Percentiles rank a stretch among this genome's conserved stretches.
Evolutionary conservation across 768 basidiomycete genomes (phyloP).

Genomic region (Lactifluus echinatus): DNA sequence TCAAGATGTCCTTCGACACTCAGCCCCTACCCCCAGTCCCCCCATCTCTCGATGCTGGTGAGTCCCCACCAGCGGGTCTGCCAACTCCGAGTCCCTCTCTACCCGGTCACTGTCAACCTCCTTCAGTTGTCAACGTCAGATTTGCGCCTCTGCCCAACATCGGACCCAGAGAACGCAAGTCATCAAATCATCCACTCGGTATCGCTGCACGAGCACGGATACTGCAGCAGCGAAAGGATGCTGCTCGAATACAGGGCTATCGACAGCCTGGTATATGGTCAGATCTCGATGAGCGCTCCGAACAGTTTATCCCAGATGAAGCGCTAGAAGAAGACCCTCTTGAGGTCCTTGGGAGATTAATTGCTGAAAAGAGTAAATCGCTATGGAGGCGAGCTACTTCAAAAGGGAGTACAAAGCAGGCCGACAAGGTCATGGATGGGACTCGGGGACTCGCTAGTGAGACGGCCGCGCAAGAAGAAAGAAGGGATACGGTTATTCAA

Average conservation of each 20-base stretch:
- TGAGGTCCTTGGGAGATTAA: conserved; percentile 9
- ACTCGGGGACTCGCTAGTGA: background rate
- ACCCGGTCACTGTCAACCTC: background rate
- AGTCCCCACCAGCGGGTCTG: conserved; percentile 6
- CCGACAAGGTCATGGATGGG: background rate
- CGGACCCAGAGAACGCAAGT: conserved; percentile 27
- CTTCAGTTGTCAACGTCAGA: conserved; percentile 21
- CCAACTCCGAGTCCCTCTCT: conserved; percentile 5
- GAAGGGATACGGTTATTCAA: background rate
- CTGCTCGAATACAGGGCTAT: background rate
- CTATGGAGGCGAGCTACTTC: conserved; percentile 14
- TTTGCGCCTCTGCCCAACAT: conserved; percentile 32
- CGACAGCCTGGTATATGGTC: conserved; percentile 5
- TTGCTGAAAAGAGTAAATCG: conserved; percentile 17
- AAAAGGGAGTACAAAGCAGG: conserved; percentile 2
- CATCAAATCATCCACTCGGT: conserved; percentile 27
- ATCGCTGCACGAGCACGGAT: conserved; percentile 32
- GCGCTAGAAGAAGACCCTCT: conserved; percentile 15
- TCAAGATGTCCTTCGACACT: background rate
- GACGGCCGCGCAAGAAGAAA: background rate
- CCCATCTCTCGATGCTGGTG: background rate
- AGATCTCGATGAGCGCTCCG: background rate
- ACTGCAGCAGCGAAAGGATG: conserved; percentile 24
- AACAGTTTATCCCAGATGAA: background rate
- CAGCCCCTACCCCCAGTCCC: background rate